Evolutionary conservation across 106 monocot genomes (phyloP), one percentile per base, ranked within the genome.

Genomic region (Dendrobium officinale): DNA sequence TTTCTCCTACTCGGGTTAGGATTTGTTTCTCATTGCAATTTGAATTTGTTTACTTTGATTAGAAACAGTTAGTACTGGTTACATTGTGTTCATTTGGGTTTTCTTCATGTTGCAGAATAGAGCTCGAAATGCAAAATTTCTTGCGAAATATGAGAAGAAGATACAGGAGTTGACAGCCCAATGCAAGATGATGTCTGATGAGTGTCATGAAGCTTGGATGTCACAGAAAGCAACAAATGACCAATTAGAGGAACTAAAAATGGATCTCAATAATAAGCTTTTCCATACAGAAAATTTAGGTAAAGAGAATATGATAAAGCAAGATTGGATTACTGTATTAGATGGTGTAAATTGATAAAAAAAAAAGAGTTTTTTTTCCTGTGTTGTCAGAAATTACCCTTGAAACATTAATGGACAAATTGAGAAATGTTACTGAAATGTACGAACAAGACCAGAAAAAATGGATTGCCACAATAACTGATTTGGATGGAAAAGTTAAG

Each of bases 171-270:
- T 95, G 70, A 82, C 83, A 27, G 81, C 75, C 18, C 86, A 93
- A 73, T 93, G 84, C 51, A 85, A 86, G 77, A 81, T 84, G 74
- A 91, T 93, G 79, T 85, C 89, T 10, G 88, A 95, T 61, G 95
- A 95, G 77, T 95, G 95, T 77, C 87, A 88, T 84, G 83, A 86
- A 75, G 92, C 91, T 42, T 95, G 95, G 95, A 85, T 91, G 83
- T 89, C 83, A 22, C 75, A 93, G 58, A 81, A 83, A 55, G 82
- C 85, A 67, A 78, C 92, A 33, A 93, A 92, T 82, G 83, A 89
- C 55, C 85, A 87, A 81, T 80, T 95, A 45, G 87, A 89, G 58
- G 88, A 79, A 79, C 66, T 93, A 48, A 91, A 75, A 48, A 93
- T 92, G 82, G 92, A 93, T 41, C 81, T 88, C 67, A 84, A 93